A percentile compares a stretch with the other conserved stretches of the same genome.
phyloP scores from a whole-genome alignment of 352 stramenopile species.

The Phytophthora tentaculata region DNA sequence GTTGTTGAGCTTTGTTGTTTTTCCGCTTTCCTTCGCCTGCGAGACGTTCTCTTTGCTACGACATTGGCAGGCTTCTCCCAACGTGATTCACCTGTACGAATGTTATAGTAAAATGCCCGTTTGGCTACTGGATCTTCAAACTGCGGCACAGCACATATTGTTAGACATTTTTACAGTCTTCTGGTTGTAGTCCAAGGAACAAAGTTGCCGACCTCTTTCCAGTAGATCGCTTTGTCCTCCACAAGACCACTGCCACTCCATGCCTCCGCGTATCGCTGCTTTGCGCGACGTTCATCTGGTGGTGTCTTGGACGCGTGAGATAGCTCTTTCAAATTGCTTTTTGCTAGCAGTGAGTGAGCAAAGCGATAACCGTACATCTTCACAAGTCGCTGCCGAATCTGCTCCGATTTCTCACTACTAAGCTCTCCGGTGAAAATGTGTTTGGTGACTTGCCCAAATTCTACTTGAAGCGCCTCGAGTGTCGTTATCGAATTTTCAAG shows the following conservation, averaged over 20 bases:
- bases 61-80: constrained; percentile 61
- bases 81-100: constrained; percentile 68
- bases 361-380: constrained; percentile 61
- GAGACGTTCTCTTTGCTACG: constrained; percentile 39
- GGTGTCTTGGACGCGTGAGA: constrained; percentile 31
- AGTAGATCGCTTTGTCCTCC: constrained; percentile 65
- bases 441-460: constrained; percentile 29
- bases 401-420: constrained; percentile 19
- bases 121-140: constrained; percentile 51
- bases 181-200: neutral
- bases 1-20: constrained; percentile 4
- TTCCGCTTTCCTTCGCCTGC: constrained; percentile 21
- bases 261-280: constrained; percentile 48
- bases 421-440: constrained; percentile 37
- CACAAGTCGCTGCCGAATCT: constrained; percentile 44
- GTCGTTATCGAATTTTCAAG: neutral
- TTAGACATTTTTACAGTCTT: neutral
- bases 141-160: constrained; percentile 27
- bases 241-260: constrained; percentile 34
- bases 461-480: constrained; percentile 3
- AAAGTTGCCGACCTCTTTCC: constrained; percentile 57
- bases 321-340: constrained; percentile 50
- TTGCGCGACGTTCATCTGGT: constrained; percentile 42
- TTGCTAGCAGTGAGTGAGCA: constrained; percentile 45
- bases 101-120: constrained; percentile 71